These are phyloP conservation scores for Scalesia atractyloides DNA, from an alignment of 129 eudicot species.

Conservation along the genomic window DNA sequence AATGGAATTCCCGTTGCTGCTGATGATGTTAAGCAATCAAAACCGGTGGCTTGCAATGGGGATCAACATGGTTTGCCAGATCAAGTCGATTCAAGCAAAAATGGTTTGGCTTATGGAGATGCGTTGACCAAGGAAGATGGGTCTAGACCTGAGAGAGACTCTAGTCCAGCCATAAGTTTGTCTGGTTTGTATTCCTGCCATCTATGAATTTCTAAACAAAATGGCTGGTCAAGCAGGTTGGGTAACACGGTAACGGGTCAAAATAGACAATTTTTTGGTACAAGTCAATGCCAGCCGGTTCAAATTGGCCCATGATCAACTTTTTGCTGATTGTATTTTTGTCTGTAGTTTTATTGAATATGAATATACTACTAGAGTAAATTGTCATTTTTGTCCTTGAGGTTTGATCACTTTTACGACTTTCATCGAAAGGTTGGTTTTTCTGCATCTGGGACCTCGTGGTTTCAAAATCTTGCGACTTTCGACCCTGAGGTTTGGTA, in stretches of 20 bases:
- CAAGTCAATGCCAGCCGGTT: neutral
- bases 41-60: slow-evolving; percentile 50
- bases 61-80: slow-evolving; percentile 42
- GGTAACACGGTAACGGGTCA: neutral
- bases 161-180: slow-evolving; percentile 38
- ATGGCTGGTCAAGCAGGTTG: slow-evolving; percentile 5
- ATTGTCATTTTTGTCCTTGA: too few relatives aligned
- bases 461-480: too few relatives aligned
- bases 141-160: slow-evolving; percentile 34
- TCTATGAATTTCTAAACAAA: slow-evolving; percentile 2
- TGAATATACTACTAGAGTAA: neutral
- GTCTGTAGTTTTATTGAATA: neutral
- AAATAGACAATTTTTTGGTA: neutral
- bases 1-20: slow-evolving; percentile 50
- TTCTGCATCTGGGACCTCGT: too few relatives aligned
- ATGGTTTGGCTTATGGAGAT: slow-evolving; percentile 49
- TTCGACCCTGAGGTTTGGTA: too few relatives aligned
- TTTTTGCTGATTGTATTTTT: neutral
- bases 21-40: slow-evolving; percentile 40
- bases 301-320: neutral
- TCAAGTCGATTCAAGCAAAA: slow-evolving; percentile 36
- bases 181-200: slow-evolving; percentile 35
- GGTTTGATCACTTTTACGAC: too few relatives aligned
- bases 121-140: slow-evolving; percentile 46
- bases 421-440: too few relatives aligned